phyloP scores from a whole-genome alignment of 1,284 basidiomycete species.

The Rhodofomes roseus region DNA sequence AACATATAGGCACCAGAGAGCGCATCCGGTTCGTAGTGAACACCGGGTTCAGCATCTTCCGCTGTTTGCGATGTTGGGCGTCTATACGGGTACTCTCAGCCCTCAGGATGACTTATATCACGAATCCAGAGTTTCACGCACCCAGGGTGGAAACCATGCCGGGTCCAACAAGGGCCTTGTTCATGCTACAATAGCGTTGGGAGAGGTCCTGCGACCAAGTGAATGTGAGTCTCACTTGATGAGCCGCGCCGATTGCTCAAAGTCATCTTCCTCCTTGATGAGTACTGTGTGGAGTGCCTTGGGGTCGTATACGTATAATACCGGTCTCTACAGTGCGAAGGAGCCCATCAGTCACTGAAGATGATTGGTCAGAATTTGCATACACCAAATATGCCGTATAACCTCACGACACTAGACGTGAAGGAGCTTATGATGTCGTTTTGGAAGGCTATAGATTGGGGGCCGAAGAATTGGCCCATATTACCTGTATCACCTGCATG shows the following conservation, averaged over 20 bases:
- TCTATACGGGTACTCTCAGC: conserved; percentile 4
- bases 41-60: conserved; percentile 14
- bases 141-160: not conserved
- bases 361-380: not conserved
- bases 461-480: not conserved
- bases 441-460: not conserved
- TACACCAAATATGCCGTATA: conserved; percentile 5
- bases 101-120: not conserved
- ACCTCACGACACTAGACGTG: not conserved
- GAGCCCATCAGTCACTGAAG: not conserved
- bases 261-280: conserved; percentile 11
- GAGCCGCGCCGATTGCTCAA: conserved; percentile 18
- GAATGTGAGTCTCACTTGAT: conserved; percentile 23
- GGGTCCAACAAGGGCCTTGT: not conserved
- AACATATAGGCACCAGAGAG: conserved; percentile 12
- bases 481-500: not conserved
- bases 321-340: conserved; percentile 22
- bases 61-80: conserved; percentile 11
- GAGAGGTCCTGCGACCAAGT: not conserved
- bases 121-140: not conserved
- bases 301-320: conserved; percentile 29
- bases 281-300: conserved; percentile 11
- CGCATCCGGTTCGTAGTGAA: conserved; percentile 15
- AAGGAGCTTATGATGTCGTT: not conserved
- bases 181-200: not conserved